Evolutionary conservation across 2,329 filamentous ascomycete genomes (phyloP), one percentile per base, ranked within the genome.

Genomic region (Dactylellina parvicollis): DNA sequence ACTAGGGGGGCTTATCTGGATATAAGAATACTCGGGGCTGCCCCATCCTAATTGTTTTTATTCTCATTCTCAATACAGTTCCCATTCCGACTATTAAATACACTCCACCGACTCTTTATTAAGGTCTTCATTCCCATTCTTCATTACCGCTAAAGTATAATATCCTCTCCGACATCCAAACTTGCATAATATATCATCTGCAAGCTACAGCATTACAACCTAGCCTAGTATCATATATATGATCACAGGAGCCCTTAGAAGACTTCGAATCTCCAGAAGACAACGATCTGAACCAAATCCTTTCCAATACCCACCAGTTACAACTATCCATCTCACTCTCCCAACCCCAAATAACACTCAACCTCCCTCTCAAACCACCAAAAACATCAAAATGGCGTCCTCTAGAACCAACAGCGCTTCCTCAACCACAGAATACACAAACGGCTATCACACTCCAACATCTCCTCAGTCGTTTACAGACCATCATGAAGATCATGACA

Each of bases 381-480:
- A 50, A 18, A 26, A 40, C 26, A 38, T 18, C 57, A 64, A 52
- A 49, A 73, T 73, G 69, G 54, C 69, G 7, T 59, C 61, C 24
- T 72, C 67, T 24, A 65, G 67, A 54, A 60, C 66, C 10, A 59
- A 49, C 10, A 56, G n/a, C n/a, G n/a, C 66, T 24, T 62, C 65
- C 20, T 71, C 66, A 30, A 56, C 66, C 8, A 59, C 55, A 30
- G 69, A 60, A 47, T 65, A 47, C 46, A 66, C 69, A 66, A 73
- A 73, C 47, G 69, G 60, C 28, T 73, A 73, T 32, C 60, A 66
- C 20, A 60, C 59, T 22, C 60, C 69, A 10, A 40, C 60, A 28
- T 60, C 69, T 4, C 69, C 60, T 9, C 59, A 57, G 22, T 54
- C 52, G 5, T 66, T 55, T 10, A 49, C 60, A 49, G 60, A 66